Evolutionary conservation across 306 rosid genomes (phyloP), one percentile per base, ranked within the genome.

Genomic region (Pyrus communis): DNA sequence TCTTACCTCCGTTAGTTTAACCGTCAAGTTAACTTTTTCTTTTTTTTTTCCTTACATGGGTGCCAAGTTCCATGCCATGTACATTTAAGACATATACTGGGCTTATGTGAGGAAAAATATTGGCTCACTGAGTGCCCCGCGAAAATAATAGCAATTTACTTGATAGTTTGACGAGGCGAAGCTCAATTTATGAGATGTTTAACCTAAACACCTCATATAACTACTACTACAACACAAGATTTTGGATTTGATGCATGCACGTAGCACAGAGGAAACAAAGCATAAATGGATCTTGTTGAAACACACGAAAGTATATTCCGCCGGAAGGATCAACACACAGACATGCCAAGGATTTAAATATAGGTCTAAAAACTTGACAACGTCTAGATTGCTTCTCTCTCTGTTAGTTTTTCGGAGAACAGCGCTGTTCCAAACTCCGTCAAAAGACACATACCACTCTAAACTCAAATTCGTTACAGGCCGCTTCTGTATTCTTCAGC

Each of bases 401-500:
- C 45, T 61, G 23, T 18, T 73, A 72, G 74, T 70, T 76, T 75
- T 77, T 71, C 70, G 63, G 75, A 87, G 25, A 69, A 79, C 72
- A 66, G 42, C 22, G 69, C 68, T 40, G 69, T 65, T 69, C 73
- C 45, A 23, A 38, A 68, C 57, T 40, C 3, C 3, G 11, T 30
- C 43, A 0, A 66, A 40, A 67, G 9, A 30, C 42, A 69, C 52
- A 52, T 60, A 79, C 31, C 77, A 31, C 25, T 40, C 46, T 52
- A 71, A 71, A 51, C 81, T 75, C 86, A 75, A 78, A 76, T 79
- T 60, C 67, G 5, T 4, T 64, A 67, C 79, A 77, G 65, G 74
- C 45, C 3, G 65, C 79, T 69, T 81, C 79, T 49, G 71, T 78
- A 54, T 70, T 72, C 77, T 54, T 46, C 61, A 68, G 67, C 67